Base-by-base conservation (phyloP, 805 yeast genomes). In the Candida arabinofermentans region DNA sequence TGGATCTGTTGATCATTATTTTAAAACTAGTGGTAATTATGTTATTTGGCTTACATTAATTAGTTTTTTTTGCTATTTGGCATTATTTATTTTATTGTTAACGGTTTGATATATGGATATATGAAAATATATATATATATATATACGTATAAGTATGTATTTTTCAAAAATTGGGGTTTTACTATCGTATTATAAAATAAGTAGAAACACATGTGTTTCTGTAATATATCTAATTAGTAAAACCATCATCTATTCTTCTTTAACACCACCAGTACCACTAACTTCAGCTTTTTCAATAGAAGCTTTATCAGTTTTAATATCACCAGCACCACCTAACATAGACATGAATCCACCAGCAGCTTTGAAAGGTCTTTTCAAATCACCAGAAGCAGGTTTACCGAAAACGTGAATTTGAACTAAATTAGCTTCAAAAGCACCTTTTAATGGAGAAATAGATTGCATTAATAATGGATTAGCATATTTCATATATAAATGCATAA, bases 401-500 rank as follows among this genome's bases (percentile, higher is more conserved):
- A 86, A 86, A 44, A 93, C 59, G 66, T 93, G 96, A 66, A 93
- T 87, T 74, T 87, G 81, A 56, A 91, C 96, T 53, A 88, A 79
- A 70, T 89, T 89, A 59, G 86, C 71, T 71, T 93, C 98, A 42
- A 88, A 69, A 36, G 95, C 96, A 54, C 86, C 71, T 78, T 93
- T 93, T 57, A 93, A 71, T 39, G 96, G 91, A 40, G 95, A 78
- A 55, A 93, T 78, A 50, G 90, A 81, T 73, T 93, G 98, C 89
- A 91, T 85, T 54, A 93, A 81, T 63, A 93, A 77, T 46, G 99
- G 99, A 70, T 93, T 89, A 66, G 97, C 89, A 76, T 88, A 93
- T 69, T 88, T 85, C 95, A 93, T 80, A 80, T 91, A 91, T 48
- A 93, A 61, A 69, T 93, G 99, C 98, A 91, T 90, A 81, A 91